Base-by-base conservation (phyloP, 768 basidiomycete species). In the Boletellus ananas region DNA sequence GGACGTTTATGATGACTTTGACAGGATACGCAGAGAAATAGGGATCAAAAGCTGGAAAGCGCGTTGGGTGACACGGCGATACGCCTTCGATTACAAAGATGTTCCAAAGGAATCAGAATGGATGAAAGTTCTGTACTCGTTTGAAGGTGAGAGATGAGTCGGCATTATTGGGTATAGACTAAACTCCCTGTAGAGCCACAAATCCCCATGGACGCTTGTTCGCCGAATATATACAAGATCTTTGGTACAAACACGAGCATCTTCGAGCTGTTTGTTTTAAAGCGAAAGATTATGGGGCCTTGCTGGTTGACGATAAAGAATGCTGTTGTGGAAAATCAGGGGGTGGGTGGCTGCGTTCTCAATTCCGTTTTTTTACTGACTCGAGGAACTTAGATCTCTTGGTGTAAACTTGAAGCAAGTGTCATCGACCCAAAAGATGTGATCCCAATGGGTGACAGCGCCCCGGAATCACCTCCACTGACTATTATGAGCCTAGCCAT, bases 201-300 rank as follows among this genome's bases (percentile, higher is more conserved):
- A 51, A 74, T 99, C 18, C 87, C 91, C 0, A 73, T 74, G 54
- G 82, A 80, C 31, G 79, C 85, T 4, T 80, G 79, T 35, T 92
- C 90, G 41, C 84, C 89, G 9, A 94, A 90, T 44, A 94, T 97
- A 64, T 77, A 83, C 31, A 82, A 80, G 49, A 84, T 98, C 11
- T 88, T 98, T 58, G 96, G 96, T 12, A 88, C 94, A 3, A 94
- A 84, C 57, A 95, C 94, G 6, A 90, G 74, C 45, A 87, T 95
- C 0, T 99, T 99, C 58, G 96, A 98, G 65, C 73, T 92, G 10
- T 79, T 99, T 17, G 94, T 94, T 2, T 59, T 98, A 40, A 98
- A 98, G 68, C 83, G 94, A 29, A 96, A 94, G 71, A 96, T 98
- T 50, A 97, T 97, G 94, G 96, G 96, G 1, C 94, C 96, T 0